Conservation (phyloP, 2,329 filamentous ascomycete species). For the Pseudogymnoascus sp. region DNA sequence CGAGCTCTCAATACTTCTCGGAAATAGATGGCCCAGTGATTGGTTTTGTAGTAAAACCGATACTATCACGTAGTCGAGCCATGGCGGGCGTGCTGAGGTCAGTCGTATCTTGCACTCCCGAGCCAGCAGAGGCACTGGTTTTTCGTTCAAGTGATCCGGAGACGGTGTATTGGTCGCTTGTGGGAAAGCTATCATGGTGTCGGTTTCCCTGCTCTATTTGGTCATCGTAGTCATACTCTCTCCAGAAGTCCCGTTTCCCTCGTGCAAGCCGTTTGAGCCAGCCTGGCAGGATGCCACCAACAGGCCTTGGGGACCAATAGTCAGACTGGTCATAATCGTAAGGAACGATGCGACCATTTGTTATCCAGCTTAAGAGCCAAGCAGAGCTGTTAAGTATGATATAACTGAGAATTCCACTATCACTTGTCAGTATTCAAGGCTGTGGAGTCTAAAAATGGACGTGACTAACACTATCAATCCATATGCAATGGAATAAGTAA, state of each 20-base stretch:
- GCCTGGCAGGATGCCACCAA: constrained; percentile 66
- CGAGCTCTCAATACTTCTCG: not conserved
- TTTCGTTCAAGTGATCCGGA: not conserved
- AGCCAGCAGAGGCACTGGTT: not conserved
- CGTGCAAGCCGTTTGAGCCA: constrained; percentile 57
- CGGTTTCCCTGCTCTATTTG: not conserved
- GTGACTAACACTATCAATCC: constrained; percentile 55
- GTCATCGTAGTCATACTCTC: constrained; percentile 27
- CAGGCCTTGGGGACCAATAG: constrained; percentile 68
- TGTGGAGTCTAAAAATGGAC: not conserved
- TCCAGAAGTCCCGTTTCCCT: constrained; percentile 72
- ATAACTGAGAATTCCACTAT: constrained; percentile 63
- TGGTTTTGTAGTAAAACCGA: not conserved
- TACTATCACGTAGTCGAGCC: constrained; percentile 3
- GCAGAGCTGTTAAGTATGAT: constrained; percentile 65
- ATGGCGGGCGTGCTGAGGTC: not conserved
- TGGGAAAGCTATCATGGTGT: not conserved
- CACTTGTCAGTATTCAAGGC: not conserved
- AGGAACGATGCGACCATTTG: constrained; percentile 62
- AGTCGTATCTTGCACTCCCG: not conserved
- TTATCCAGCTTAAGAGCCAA: constrained; percentile 58
- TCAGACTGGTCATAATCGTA: constrained; percentile 70
- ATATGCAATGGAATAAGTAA: constrained; percentile 82
- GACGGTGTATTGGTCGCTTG: not conserved
- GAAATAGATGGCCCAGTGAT: not conserved